Evolutionary conservation across 176 grass and related monocot genomes (phyloP).

Genomic region (Oryza brachyantha): DNA sequence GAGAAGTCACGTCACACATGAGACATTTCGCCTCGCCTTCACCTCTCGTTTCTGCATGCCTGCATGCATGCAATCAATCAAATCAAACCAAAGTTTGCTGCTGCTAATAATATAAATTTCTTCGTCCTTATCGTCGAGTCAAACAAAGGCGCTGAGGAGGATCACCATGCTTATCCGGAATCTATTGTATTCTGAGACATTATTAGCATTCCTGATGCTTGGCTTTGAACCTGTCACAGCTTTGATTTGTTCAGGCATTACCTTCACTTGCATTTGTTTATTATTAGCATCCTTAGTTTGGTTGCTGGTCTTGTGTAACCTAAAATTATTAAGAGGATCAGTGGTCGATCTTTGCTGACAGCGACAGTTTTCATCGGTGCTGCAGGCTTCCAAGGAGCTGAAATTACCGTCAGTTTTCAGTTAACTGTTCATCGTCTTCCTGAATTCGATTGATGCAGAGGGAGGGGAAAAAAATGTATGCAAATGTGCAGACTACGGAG

Average conservation of each 20-base stretch:
- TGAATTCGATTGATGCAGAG: background rate
- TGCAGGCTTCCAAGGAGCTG: too few species aligned
- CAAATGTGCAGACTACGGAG: background rate
- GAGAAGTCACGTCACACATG: slow-evolving; percentile 15
- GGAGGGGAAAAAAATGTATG: too few species aligned
- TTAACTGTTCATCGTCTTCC: background rate
- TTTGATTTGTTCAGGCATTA: background rate
- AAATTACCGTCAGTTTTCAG: background rate
- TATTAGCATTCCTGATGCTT: slow-evolving; percentile 1
- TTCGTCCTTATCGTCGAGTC: slow-evolving; percentile 29
- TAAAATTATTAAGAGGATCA: background rate
- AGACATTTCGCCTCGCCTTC: background rate
- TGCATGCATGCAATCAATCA: background rate
- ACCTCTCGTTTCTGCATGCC: background rate
- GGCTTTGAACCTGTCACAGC: background rate
- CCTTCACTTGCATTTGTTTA: background rate
- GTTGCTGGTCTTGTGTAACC: background rate
- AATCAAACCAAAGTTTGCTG: background rate
- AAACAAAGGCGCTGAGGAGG: background rate
- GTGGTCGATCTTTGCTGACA: background rate
- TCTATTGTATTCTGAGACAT: slow-evolving; percentile 12
- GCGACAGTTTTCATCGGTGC: background rate
- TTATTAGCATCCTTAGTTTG: background rate
- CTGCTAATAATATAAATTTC: background rate
- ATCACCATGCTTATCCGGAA: slow-evolving; percentile 16